phyloP scores from a whole-genome alignment of 192 early-diverging fungal species.

The Pilaira anomala region DNA sequence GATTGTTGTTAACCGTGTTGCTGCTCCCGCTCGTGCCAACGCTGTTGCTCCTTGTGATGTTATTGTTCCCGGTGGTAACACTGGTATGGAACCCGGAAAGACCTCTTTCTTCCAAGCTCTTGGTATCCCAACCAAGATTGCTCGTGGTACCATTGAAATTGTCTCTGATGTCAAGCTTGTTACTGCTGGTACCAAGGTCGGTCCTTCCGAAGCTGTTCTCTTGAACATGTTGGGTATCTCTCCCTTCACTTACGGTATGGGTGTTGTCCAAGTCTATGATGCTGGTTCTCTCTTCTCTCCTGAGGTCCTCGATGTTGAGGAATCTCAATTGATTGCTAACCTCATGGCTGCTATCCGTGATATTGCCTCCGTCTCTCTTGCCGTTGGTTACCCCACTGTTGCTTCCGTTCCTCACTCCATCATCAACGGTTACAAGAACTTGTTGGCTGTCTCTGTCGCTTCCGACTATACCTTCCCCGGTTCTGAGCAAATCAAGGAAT shows the following conservation, averaged over 20 bases:
- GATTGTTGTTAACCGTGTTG: constrained; percentile 91
- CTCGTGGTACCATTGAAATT: constrained; percentile 99
- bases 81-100: constrained; percentile 99
- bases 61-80: constrained; percentile 71
- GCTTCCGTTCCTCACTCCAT: constrained; percentile 93
- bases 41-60: constrained; percentile 87
- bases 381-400: constrained; percentile 70
- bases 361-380: constrained; percentile 82
- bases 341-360: constrained; percentile 67
- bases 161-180: constrained; percentile 92
- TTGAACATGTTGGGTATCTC: constrained; percentile 93
- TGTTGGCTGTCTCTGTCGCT: constrained; percentile 86
- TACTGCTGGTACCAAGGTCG: constrained; percentile 88
- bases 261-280: constrained; percentile 90
- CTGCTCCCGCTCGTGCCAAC: constrained; percentile 94
- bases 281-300: constrained; percentile 86
- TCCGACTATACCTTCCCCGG: constrained; percentile 90
- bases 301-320: constrained; percentile 87
- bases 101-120: constrained; percentile 99
- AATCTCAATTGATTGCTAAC: constrained; percentile 62
- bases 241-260: constrained; percentile 99
- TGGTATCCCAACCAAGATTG: constrained; percentile 99
- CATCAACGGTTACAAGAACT: constrained; percentile 97
- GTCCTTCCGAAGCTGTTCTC: constrained; percentile 96
- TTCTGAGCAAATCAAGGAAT: constrained; percentile 92